These are phyloP conservation scores for Raffaelea deltoideospora DNA, from an alignment of 2,329 filamentous ascomycete species.

Conservation along the genomic window DNA sequence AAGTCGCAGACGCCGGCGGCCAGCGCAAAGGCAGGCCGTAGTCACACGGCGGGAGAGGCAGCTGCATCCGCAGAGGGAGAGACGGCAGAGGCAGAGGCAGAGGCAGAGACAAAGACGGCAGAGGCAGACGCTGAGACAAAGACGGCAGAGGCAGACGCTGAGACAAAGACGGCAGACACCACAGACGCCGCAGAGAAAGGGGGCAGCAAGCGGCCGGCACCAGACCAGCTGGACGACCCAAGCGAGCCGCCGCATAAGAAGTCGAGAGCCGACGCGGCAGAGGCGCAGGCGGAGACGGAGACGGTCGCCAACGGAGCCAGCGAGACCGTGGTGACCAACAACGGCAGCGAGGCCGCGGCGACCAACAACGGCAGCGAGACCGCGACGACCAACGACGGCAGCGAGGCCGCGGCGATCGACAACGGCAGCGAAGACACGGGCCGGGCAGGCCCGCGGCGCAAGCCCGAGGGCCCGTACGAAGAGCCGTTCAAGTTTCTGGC, in stretches of 20 bases:
- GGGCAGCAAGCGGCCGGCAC: too few species aligned
- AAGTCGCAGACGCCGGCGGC: constrained; percentile 36
- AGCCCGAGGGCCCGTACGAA: constrained; percentile 45
- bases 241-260: too few species aligned
- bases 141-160: constrained; percentile 12
- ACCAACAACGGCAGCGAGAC: constrained; percentile 5
- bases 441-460: constrained; percentile 20
- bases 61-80: not conserved
- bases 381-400: constrained; percentile 6
- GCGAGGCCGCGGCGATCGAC: constrained; percentile 4
- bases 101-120: constrained; percentile 17
- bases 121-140: constrained; percentile 12
- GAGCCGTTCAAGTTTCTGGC: constrained; percentile 90
- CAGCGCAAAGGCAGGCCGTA: constrained; percentile 15
- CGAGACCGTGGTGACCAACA: constrained; percentile 7
- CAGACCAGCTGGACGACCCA: constrained; percentile 10
- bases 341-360: constrained; percentile 7
- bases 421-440: constrained; percentile 2
- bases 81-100: constrained; percentile 13
- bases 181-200: too few species aligned
- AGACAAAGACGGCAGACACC: too few species aligned
- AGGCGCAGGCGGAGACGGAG: not conserved
- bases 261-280: constrained; percentile 13
- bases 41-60: constrained; percentile 24
- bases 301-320: constrained; percentile 5